Percentiles rank a stretch among this genome's conserved stretches.
These are phyloP conservation scores for Clarireedia monteithiana DNA, from an alignment of 2,329 filamentous ascomycete genomes.

Conservation along the genomic window DNA sequence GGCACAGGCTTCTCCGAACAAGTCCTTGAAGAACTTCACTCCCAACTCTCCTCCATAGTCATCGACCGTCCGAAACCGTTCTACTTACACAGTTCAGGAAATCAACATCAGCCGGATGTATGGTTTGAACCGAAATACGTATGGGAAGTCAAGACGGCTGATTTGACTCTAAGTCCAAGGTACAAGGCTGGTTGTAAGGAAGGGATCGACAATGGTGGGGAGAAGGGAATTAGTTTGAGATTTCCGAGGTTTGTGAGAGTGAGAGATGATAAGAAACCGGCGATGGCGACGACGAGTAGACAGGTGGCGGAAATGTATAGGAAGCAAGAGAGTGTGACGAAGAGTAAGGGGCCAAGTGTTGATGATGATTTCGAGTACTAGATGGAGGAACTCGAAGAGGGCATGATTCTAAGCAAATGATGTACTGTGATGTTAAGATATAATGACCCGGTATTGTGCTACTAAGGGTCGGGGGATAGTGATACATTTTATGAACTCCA, in stretches of 20 bases:
- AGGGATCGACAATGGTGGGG: constrained; percentile 62
- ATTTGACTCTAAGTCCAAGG: constrained; percentile 83
- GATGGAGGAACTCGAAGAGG: background rate
- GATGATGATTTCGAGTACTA: constrained; percentile 99
- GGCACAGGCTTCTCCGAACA: constrained; percentile 94
- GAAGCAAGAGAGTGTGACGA: constrained; percentile 78
- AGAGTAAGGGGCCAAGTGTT: constrained; percentile 76
- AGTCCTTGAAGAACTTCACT: constrained; percentile 81
- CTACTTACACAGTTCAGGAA: constrained; percentile 75
- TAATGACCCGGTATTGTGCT: too few relatives aligned
- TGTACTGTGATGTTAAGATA: too few relatives aligned
- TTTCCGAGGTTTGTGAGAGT: constrained; percentile 91
- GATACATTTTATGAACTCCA: too few relatives aligned
- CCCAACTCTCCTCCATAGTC: constrained; percentile 63
- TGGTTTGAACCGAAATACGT: constrained; percentile 95
- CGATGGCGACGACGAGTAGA: constrained; percentile 74
- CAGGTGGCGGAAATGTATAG: constrained; percentile 96
- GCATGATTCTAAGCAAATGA: background rate
- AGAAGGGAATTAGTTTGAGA: constrained; percentile 75
- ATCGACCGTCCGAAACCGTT: constrained; percentile 93
- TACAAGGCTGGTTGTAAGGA: constrained; percentile 89
- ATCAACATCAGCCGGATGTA: constrained; percentile 92
- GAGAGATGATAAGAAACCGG: constrained; percentile 91
- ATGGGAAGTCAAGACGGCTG: constrained; percentile 97
- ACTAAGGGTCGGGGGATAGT: too few relatives aligned